Evolutionary conservation across 352 stramenopile species (phyloP).

Genomic region (Phytophthora pini): DNA sequence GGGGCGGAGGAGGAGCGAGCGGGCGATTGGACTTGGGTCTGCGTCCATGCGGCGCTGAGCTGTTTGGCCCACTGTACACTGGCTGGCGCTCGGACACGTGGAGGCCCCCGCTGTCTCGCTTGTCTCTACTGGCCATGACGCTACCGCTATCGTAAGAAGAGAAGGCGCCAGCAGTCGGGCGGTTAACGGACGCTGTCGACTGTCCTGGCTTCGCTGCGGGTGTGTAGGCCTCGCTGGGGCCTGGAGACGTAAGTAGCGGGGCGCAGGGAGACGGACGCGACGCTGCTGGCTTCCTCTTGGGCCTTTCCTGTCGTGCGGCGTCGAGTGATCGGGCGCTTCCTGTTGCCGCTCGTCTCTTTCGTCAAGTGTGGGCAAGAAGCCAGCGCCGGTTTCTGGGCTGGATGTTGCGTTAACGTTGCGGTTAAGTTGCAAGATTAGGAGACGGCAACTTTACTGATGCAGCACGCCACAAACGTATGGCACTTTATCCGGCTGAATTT

Average conservation of each 20-base stretch:
- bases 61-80: conserved; percentile 25
- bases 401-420: conserved; percentile 18
- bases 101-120: conserved; percentile 24
- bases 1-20: conserved; percentile 32
- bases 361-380: conserved; percentile 31
- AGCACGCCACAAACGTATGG: conserved; percentile 9
- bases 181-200: neutral
- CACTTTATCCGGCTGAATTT: conserved; percentile 9
- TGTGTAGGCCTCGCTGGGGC: conserved; percentile 4
- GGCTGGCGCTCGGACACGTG: conserved; percentile 41
- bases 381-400: conserved; percentile 21
- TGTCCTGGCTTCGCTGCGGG: neutral
- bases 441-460: too few relatives aligned
- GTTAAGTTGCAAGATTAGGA: neutral
- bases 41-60: conserved; percentile 5
- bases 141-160: neutral
- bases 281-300: neutral
- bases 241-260: conserved; percentile 13
- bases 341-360: conserved; percentile 36
- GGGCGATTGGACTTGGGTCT: conserved; percentile 22
- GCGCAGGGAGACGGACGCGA: neutral
- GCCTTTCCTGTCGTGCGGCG: conserved; percentile 15
- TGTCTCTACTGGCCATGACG: conserved; percentile 30
- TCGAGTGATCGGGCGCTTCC: conserved; percentile 16
- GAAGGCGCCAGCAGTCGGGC: neutral